These are phyloP conservation scores for Aspergillus alliaceus DNA, from an alignment of 2,329 filamentous ascomycete genomes.

Conservation along the genomic window DNA sequence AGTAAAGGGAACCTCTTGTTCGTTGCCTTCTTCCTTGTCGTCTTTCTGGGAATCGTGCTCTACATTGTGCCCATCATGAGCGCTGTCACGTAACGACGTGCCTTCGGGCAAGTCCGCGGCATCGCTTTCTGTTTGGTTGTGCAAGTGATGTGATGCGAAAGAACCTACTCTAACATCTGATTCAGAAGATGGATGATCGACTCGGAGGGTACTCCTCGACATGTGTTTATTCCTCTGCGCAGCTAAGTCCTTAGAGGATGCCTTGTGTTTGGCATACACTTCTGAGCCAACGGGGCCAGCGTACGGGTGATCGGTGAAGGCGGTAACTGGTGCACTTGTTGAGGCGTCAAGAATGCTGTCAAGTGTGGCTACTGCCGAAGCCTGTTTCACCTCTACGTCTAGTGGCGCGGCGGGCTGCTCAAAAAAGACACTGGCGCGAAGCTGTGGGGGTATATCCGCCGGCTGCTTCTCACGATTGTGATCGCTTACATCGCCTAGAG, in stretches of 20 bases:
- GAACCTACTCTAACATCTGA: conserved; percentile 14
- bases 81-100: conserved; percentile 15
- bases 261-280: conserved; percentile 56
- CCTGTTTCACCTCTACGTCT: conserved; percentile 62
- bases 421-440: conserved; percentile 90
- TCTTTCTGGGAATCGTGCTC: conserved; percentile 15
- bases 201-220: conserved; percentile 31
- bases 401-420: conserved; percentile 63
- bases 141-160: conserved; percentile 8
- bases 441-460: conserved; percentile 69
- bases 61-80: conserved; percentile 10
- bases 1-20: conserved; percentile 52
- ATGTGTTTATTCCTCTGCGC: conserved; percentile 31
- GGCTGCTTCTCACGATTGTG: conserved; percentile 38
- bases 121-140: conserved; percentile 20
- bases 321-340: conserved; percentile 79
- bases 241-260: conserved; percentile 21
- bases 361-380: conserved; percentile 83
- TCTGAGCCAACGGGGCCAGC: conserved; percentile 73
- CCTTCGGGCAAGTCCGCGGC: conserved; percentile 21
- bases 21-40: conserved; percentile 41
- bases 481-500: conserved; percentile 17
- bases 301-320: conserved; percentile 87
- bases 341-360: conserved; percentile 92
- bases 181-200: conserved; percentile 19